Conservation (phyloP, 163 green algal species). For the Volvox carteri region DNA sequence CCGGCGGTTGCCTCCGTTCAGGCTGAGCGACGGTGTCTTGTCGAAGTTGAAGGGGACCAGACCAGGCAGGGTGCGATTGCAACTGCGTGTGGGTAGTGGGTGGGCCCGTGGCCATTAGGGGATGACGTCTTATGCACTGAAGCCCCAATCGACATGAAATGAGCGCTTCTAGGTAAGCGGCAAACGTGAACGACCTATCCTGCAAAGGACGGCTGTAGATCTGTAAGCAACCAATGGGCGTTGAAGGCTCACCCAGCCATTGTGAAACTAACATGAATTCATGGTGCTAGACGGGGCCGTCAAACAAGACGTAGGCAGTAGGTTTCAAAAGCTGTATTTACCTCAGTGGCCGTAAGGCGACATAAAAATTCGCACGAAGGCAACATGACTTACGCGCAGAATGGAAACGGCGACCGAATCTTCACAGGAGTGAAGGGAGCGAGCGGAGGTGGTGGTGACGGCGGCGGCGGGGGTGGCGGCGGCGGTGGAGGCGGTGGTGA, state of each 20-base stretch:
- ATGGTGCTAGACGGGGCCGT: neutral
- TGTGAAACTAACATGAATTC: neutral
- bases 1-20: neutral
- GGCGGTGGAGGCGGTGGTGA: neutral
- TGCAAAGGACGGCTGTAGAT: too few relatives aligned
- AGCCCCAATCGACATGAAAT: too few relatives aligned
- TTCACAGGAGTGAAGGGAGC: neutral
- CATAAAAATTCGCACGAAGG: too few relatives aligned
- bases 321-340: too few relatives aligned
- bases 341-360: too few relatives aligned
- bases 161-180: too few relatives aligned
- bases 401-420: neutral
- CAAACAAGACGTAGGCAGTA: too few relatives aligned
- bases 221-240: too few relatives aligned
- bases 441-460: neutral
- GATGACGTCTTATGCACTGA: too few relatives aligned
- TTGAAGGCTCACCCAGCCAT: too few relatives aligned
- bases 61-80: neutral
- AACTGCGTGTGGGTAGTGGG: neutral
- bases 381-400: constrained; percentile 42
- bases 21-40: neutral
- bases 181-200: too few relatives aligned
- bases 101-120: too few relatives aligned
- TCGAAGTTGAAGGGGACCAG: constrained; percentile 8
- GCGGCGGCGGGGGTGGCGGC: neutral